Percentiles rank a stretch among this genome's conserved stretches.
Conservation (phyloP, 495 filamentous ascomycete genomes). For the Aspergillus campestris region DNA sequence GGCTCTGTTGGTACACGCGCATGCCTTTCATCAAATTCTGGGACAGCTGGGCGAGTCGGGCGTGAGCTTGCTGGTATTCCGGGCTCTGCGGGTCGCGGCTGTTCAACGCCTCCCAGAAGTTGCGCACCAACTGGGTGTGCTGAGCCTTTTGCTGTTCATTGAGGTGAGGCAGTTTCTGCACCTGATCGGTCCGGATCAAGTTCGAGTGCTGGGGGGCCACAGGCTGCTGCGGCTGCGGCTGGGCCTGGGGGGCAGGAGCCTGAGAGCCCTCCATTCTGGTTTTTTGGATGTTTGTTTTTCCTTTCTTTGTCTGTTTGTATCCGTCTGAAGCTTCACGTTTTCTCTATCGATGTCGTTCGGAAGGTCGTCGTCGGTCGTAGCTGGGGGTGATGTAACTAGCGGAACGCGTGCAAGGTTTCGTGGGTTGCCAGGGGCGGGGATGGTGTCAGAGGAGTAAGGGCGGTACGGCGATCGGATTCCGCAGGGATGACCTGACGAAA, state of each 20-base stretch:
- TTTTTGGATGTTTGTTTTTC: not conserved
- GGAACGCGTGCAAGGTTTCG: too few relatives aligned
- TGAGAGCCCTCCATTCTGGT: constrained; percentile 28
- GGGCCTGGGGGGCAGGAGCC: constrained; percentile 22
- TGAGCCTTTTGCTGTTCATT: constrained; percentile 54
- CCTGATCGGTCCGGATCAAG: constrained; percentile 44
- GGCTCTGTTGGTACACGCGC: constrained; percentile 36
- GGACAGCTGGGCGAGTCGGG: constrained; percentile 57
- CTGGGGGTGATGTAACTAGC: too few relatives aligned
- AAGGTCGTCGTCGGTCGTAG: too few relatives aligned
- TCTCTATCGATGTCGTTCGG: too few relatives aligned
- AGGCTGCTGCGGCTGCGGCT: constrained; percentile 13
- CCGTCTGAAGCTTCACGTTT: too few relatives aligned
- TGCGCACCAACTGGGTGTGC: constrained; percentile 55
- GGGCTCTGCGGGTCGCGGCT: constrained; percentile 42
- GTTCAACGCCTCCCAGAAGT: constrained; percentile 54
- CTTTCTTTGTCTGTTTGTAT: too few relatives aligned
- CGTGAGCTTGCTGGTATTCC: constrained; percentile 54
- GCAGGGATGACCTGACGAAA: too few relatives aligned
- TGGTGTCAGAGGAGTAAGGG: too few relatives aligned
- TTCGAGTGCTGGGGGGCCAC: constrained; percentile 36
- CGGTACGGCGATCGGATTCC: too few relatives aligned
- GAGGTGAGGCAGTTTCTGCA: constrained; percentile 42
- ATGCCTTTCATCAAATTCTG: constrained; percentile 54
- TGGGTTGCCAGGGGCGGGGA: too few relatives aligned